These are phyloP conservation scores for Ambispora gerdemannii DNA, from an alignment of 192 early-diverging fungal species.

Conservation along the genomic window DNA sequence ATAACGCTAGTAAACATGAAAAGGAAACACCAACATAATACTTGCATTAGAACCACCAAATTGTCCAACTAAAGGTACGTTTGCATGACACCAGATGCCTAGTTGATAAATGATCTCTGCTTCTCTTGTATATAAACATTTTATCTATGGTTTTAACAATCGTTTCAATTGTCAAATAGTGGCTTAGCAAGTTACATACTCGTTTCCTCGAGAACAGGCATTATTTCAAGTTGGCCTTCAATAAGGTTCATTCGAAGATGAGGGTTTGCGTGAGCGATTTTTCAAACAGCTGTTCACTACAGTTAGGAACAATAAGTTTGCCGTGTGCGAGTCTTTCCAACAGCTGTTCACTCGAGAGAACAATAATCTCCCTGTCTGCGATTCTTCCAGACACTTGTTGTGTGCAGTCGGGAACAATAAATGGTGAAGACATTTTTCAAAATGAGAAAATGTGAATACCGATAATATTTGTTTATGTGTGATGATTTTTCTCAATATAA, in stretches of 20 bases:
- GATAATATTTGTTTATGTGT: too few relatives aligned
- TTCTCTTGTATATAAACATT: slow-evolving; percentile 17
- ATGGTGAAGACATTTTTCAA: too few relatives aligned
- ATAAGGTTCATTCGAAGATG: slow-evolving; percentile 2
- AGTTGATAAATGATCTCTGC: slow-evolving; percentile 3
- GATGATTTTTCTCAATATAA: too few relatives aligned
- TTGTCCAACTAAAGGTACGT: neutral
- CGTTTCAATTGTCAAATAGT: slow-evolving; percentile 21
- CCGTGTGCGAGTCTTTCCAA: neutral
- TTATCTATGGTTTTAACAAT: neutral
- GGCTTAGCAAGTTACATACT: slow-evolving; percentile 14
- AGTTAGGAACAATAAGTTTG: slow-evolving; percentile 18
- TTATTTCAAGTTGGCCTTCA: neutral
- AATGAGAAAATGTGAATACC: too few relatives aligned
- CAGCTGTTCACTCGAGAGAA: neutral
- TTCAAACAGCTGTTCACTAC: slow-evolving; percentile 14
- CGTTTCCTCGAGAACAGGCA: neutral
- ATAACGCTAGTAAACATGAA: slow-evolving; percentile 16
- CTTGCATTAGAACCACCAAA: neutral
- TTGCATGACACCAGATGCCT: neutral
- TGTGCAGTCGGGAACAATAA: too few relatives aligned
- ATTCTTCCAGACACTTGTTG: too few relatives aligned
- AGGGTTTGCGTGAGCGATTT: slow-evolving; percentile 7
- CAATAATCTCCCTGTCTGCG: neutral
- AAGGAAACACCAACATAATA: slow-evolving; percentile 7